Base-by-base conservation (phyloP, 768 basidiomycete genomes). In the Suillus subluteus region DNA sequence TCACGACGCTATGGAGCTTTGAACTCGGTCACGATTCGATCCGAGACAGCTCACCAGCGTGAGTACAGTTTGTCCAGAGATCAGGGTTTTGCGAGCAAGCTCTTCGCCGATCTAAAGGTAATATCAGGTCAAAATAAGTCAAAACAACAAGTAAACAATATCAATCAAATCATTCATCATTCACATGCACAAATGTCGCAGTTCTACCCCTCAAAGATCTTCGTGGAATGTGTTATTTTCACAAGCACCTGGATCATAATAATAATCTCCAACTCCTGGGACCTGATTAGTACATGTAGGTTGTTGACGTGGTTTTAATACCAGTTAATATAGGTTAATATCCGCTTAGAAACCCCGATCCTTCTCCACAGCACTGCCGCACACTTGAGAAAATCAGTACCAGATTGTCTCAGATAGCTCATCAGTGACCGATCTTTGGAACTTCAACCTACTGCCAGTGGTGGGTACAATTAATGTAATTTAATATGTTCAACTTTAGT, bases 341-440 rank as follows among this genome's bases (percentile, higher is more conserved):
- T 43, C 59, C 59, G 59, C 41, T 41, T 43, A 44, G 41, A 61
- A 61, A 61, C 7, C 2, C 40, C 59, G 59, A 15, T 41, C 26
- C 59, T 61, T 41, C 40, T 18, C 16, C 40, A 26, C 16, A 40
- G 30, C 3, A 58, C 38, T 12, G 37, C 26, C 26, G 26, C n/a
- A 23, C 58, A 26, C 58, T 61, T 38, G 38, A 58, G 38, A 58
- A 58, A 23, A 23, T 6, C 32, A 58, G 35, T 3, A 4, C 16
- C 11, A 58, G 55, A 23, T 16, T n/a, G 16, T 26, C 37, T 23
- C n/a, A 40, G 35, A 58, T 40, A 40, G 40, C 56, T 37, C n/a
- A 16, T 58, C n/a, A 23, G 15, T 4, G 50, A 23, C 23, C 23
- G 23, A 50, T 50, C 23, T 50, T 26, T 30, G 16, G 52, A 52